Base-by-base conservation (phyloP, 2,329 filamentous ascomycete genomes). In the Claviceps sorghi region DNA sequence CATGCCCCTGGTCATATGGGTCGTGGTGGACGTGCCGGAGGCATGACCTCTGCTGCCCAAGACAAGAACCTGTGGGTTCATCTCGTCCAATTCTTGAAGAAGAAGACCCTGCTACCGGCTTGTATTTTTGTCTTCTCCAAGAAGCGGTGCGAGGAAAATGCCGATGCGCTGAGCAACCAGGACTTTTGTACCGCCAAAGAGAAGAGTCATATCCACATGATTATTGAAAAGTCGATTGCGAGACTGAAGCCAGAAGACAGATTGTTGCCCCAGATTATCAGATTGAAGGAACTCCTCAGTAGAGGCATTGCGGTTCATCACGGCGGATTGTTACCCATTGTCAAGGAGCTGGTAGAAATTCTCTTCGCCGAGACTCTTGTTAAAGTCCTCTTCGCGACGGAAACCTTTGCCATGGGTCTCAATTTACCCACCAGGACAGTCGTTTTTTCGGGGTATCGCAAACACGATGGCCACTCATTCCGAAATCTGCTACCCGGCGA, bases 51-150 rank as follows among this genome's bases (percentile, higher is more conserved):
- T 22, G 88, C 86, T 54, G 89, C 89, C 0, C 93, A 98, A 67
- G 93, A 98, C 69, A 90, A 89, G 65, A 97, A 90, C 56, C 77
- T 96, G 8, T 98, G 93, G 93, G 91, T 97, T 38, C 88, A 96
- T 62, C 78, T 98, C 41, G 89, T 98, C 2, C 88, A 95, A 62
- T 89, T 88, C 67, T 75, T 98, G 51, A 87, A 83, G 61, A 95
- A 95, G 66, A 81, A 89, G 50, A 88, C 81, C 48, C 75, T 98
- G 4, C 78, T 98, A 3, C 93, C 93, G 0, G 88, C 86, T 9
- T 97, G 91, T 65, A 95, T 98, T 58, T 98, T 98, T 64, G 91
- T 98, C 52, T 98, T 98, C 68, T 98, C 93, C 2, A 98, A 97
- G 72, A 95, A 93, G 68, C 78, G 93, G 50, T 97, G 93, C 61